Conservation (phyloP, 2,329 filamentous ascomycete species). For the Phoma sp. region DNA sequence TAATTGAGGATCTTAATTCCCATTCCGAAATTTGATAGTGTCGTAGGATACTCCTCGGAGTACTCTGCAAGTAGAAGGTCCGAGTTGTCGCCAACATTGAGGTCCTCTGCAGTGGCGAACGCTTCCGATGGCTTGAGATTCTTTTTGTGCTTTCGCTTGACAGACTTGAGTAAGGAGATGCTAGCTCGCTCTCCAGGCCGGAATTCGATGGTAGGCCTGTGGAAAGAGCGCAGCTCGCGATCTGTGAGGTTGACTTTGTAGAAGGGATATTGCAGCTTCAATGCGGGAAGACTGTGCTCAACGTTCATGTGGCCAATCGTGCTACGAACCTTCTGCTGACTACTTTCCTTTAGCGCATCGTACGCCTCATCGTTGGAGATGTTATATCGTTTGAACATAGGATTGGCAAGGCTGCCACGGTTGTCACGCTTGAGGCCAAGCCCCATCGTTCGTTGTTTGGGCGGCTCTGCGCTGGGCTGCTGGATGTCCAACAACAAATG, state of each 20-base stretch:
- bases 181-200: slow-evolving; percentile 71
- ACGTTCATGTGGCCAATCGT: slow-evolving; percentile 90
- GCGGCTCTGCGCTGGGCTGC: slow-evolving; percentile 67
- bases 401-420: slow-evolving; percentile 72
- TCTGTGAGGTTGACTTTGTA: slow-evolving; percentile 83
- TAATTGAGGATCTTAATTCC: slow-evolving; percentile 96
- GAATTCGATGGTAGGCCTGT: slow-evolving; percentile 79
- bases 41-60: slow-evolving; percentile 88
- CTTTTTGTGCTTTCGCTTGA: slow-evolving; percentile 81
- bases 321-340: slow-evolving; percentile 92
- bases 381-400: slow-evolving; percentile 85
- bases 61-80: slow-evolving; percentile 90
- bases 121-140: slow-evolving; percentile 78
- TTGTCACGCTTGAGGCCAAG: slow-evolving; percentile 70
- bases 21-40: slow-evolving; percentile 97
- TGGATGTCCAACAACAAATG: slow-evolving; percentile 82
- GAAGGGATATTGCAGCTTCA: slow-evolving; percentile 93
- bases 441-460: slow-evolving; percentile 58
- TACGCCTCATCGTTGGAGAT: slow-evolving; percentile 97
- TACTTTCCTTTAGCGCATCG: slow-evolving; percentile 93
- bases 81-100: slow-evolving; percentile 88
- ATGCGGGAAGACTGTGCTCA: slow-evolving; percentile 90
- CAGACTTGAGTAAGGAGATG: slow-evolving; percentile 70
- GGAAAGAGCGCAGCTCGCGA: slow-evolving; percentile 79
- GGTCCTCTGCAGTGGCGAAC: slow-evolving; percentile 79